A percentile compares a stretch with the other conserved stretches of the same genome.
These are phyloP conservation scores for Xerocomellus amylosporus DNA, from an alignment of 768 basidiomycete species.

Conservation along the genomic window DNA sequence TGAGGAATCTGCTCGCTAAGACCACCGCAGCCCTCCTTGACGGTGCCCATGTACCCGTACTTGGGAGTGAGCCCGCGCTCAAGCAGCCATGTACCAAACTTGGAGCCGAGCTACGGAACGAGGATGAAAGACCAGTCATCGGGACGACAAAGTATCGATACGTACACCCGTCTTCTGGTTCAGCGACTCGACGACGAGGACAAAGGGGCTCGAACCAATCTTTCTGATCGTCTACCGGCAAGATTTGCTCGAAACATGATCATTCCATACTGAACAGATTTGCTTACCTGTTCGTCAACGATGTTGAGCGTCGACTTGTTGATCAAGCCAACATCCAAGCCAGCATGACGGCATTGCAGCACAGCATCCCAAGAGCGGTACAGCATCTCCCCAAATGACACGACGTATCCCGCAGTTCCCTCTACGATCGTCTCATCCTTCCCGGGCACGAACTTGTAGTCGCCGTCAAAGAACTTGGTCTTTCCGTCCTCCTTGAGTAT, in stretches of 20 bases:
- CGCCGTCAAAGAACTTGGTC: constrained; percentile 60
- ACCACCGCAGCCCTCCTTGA: constrained; percentile 74
- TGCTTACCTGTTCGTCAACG: constrained; percentile 71
- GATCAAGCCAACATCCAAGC: constrained; percentile 78
- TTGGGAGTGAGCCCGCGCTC: constrained; percentile 78
- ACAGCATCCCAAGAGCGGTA: constrained; percentile 85
- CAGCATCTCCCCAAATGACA: constrained; percentile 84
- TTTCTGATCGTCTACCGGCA: constrained; percentile 53
- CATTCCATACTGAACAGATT: background rate
- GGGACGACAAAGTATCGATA: background rate
- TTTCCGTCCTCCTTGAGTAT: constrained; percentile 75
- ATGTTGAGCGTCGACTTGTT: constrained; percentile 84
- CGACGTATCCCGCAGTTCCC: constrained; percentile 77
- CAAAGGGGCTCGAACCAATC: constrained; percentile 72
- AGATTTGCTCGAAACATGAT: background rate
- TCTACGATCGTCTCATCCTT: constrained; percentile 81
- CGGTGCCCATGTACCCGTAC: constrained; percentile 78
- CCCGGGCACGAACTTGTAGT: constrained; percentile 78
- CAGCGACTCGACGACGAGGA: constrained; percentile 80
- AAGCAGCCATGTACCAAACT: constrained; percentile 82
- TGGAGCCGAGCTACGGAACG: constrained; percentile 59
- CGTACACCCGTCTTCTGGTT: constrained; percentile 85
- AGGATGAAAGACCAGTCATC: background rate
- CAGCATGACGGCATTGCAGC: constrained; percentile 63
- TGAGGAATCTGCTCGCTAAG: constrained; percentile 81